Evolutionary conservation across 352 stramenopile species (phyloP).

Genomic region (Pythium brassicae): DNA sequence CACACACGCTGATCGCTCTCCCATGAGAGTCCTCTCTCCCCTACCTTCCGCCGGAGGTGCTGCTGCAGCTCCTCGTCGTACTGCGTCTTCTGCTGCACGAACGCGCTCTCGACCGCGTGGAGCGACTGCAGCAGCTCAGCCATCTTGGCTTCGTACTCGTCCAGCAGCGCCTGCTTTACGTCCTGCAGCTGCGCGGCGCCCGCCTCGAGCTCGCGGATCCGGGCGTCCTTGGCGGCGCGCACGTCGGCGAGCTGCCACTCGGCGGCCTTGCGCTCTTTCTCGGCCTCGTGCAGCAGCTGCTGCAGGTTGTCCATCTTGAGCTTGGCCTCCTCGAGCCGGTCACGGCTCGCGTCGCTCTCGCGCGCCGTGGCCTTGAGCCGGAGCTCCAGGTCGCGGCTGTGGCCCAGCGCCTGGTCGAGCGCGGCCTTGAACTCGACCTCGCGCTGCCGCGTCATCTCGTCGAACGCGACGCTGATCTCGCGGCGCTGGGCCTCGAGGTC

Average conservation of each 20-base stretch:
- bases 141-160: conserved; percentile 87
- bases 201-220: conserved; percentile 59
- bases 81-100: conserved; percentile 80
- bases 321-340: conserved; percentile 51
- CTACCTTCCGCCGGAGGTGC: conserved; percentile 46
- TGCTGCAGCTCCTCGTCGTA: conserved; percentile 66
- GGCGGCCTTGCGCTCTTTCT: conserved; percentile 63
- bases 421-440: conserved; percentile 53
- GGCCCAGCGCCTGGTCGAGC: conserved; percentile 36
- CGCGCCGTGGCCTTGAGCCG: conserved; percentile 39
- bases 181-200: conserved; percentile 55
- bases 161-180: conserved; percentile 71
- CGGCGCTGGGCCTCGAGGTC: conserved; percentile 67
- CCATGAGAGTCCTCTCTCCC: conserved; percentile 18
- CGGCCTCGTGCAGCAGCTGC: conserved; percentile 45
- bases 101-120: conserved; percentile 77
- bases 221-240: conserved; percentile 45
- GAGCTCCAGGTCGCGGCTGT: conserved; percentile 57
- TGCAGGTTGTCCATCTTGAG: conserved; percentile 67
- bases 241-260: conserved; percentile 71
- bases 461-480: conserved; percentile 70
- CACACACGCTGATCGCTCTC: conserved; percentile 2
- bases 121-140: conserved; percentile 76
- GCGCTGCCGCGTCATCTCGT: conserved; percentile 68
- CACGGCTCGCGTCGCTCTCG: conserved; percentile 37